Percentiles rank a stretch among this genome's conserved stretches.
phyloP scores from a whole-genome alignment of 345 rosid genomes.

The Odontarrhena argentea region DNA sequence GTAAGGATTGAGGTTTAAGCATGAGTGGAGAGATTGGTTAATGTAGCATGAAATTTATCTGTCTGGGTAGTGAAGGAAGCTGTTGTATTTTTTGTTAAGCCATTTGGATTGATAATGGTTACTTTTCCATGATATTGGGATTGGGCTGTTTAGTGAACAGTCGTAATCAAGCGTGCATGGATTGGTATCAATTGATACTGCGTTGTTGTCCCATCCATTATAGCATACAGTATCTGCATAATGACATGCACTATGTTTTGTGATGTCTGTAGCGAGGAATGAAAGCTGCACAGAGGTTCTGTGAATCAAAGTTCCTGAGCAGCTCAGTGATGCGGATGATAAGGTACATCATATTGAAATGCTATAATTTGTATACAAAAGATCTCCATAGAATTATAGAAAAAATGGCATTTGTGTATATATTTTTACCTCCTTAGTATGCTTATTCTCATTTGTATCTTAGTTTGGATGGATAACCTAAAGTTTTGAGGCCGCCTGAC shows the following conservation, averaged over 20 bases:
- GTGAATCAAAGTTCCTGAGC: slow-evolving; percentile 72
- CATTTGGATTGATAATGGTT: neutral
- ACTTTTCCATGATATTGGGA: slow-evolving; percentile 8
- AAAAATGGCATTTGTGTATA: neutral
- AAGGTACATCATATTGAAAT: slow-evolving; percentile 51
- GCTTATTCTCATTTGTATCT: slow-evolving; percentile 1
- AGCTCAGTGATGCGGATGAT: slow-evolving; percentile 88
- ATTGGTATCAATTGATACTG: neutral
- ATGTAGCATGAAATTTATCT: neutral
- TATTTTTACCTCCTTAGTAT: neutral
- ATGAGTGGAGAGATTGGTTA: neutral
- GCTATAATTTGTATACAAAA: slow-evolving; percentile 13
- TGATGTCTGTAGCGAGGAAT: slow-evolving; percentile 67
- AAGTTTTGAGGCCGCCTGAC: slow-evolving; percentile 14
- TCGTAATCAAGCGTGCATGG: neutral
- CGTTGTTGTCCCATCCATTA: slow-evolving; percentile 1
- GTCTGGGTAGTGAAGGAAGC: slow-evolving; percentile 10
- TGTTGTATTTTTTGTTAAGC: neutral
- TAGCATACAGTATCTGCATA: slow-evolving; percentile 22
- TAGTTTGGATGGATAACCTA: slow-evolving; percentile 10
- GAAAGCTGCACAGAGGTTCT: slow-evolving; percentile 76
- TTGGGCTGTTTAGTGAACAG: slow-evolving; percentile 6
- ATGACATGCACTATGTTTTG: slow-evolving; percentile 19
- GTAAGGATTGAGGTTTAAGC: slow-evolving; percentile 1
- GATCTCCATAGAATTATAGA: neutral